Percentiles rank a stretch among this genome's conserved stretches.
Evolutionary conservation across 148 eudicot species (phyloP).

Genomic region (Chenopodium quinoa): DNA sequence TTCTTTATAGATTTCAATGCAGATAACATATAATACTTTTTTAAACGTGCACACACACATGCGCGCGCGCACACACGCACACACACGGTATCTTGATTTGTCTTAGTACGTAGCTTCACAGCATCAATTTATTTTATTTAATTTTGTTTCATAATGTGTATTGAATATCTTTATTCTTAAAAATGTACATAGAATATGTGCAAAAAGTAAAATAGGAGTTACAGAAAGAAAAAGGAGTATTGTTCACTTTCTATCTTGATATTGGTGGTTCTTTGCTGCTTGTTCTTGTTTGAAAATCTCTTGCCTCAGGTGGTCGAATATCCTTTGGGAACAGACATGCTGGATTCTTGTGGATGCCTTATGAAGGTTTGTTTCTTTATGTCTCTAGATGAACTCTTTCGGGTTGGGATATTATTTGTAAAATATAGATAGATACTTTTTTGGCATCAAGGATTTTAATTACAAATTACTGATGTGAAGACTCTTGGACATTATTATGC

Average conservation of each 20-base stretch:
- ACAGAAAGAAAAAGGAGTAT: too few relatives aligned
- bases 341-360: slow-evolving; percentile 76
- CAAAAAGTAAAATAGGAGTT: too few relatives aligned
- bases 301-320: slow-evolving; percentile 74
- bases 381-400: neutral
- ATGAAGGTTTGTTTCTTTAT: slow-evolving; percentile 51
- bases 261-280: neutral
- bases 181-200: too few relatives aligned
- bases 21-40: too few relatives aligned
- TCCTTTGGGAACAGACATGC: slow-evolving; percentile 73
- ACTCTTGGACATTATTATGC: neutral
- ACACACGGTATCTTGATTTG: too few relatives aligned
- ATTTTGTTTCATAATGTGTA: too few relatives aligned
- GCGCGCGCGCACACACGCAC: too few relatives aligned
- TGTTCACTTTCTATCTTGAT: neutral
- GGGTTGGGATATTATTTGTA: neutral
- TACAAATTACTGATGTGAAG: neutral
- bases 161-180: too few relatives aligned
- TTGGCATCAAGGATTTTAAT: neutral
- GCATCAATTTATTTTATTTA: too few relatives aligned
- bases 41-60: too few relatives aligned
- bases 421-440: neutral
- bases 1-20: too few relatives aligned
- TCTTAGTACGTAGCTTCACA: too few relatives aligned
- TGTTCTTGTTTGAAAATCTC: slow-evolving; percentile 8